Evolutionary conservation across 345 rosid species (phyloP), one percentile per base, ranked within the genome.

Genomic region (Erysimum cheiranthoides): DNA sequence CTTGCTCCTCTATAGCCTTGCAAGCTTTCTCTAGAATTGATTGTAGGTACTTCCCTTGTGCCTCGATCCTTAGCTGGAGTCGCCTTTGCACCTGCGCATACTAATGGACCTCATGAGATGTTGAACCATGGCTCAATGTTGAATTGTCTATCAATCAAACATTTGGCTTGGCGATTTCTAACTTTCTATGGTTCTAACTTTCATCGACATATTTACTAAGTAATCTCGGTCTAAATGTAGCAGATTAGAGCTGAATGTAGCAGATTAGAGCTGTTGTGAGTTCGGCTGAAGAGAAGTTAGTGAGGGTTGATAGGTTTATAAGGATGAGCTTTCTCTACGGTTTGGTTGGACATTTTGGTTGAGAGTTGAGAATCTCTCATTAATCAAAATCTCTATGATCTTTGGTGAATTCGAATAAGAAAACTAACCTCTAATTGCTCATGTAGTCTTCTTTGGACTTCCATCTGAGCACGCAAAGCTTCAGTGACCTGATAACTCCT

Each of bases 401-500:
- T 36, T 17, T 31, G 8, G 60, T 61, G 38, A 27, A n/a, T 49
- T n/a, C 0, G 49, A 61, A 42, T 17, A 57, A 56, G 61, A 67
- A 73, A 56, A 75, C 88, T 66, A 75, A 92, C 98, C 98, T 94
- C 98, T 71, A 94, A 80, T 77, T 94, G 96, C 78, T 94, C 97
- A 50, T 92, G 97, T 54, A 94, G 84, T 83, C 93, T 86, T 73
- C 95, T 76, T 75, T 94, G 98, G 61, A 94, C 96, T 90, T 94
- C 98, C 98, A 94, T 92, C 81, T 94, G 98, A 5, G 88, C 92
- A 67, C 96, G 82, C 76, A 94, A 80, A 70, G 98, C 98, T 84
- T 94, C 98, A 5, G 92, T 92, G 18, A 94, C 97, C 83, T 87
- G 92, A 79, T 73, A 86, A 74, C 95, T 88, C 63, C 97, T 92